Base-by-base conservation (phyloP, 2,329 filamentous ascomycete species). In the Penicillium sp. region DNA sequence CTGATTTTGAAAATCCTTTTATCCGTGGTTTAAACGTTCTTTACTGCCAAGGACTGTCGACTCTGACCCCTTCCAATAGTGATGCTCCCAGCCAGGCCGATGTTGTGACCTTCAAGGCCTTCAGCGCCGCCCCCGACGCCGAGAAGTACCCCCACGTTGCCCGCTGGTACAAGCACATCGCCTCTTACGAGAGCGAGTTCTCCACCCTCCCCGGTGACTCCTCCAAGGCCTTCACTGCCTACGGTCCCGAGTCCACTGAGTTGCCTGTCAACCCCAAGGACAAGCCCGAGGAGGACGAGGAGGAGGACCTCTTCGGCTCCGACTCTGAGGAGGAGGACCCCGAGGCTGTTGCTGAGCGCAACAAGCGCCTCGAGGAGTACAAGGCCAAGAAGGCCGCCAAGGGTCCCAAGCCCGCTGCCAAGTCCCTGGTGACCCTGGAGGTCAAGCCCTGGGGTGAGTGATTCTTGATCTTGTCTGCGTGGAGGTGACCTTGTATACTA, bases 111-210 rank as follows among this genome's bases (percentile, higher is more conserved):
- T 97, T 87, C 87, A 95, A 97, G 83, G 87, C 87, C 66, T 74
- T 96, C 71, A 84, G 79, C 67, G 75, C 79, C 62, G 74, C 82
- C 52, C 93, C 93, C 64, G 83, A 86, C 61, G 81, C 86, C 66
- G 78, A 80, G 73, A 95, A 95, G 80, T 95, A 86, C 84, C 90
- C 91, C 67, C 80, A 95, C 78, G 90, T 86, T 68, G 89, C 88
- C 69, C 86, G 93, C 74, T 98, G 93, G 93, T 96, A 95, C 84
- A 95, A 94, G 83, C 91, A 98, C 83, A 88, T 96, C 70, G 83
- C 87, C 72, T 86, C 87, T 64, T 95, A 88, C 78, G 85, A 94
- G 81, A 80, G 86, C 61, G 91, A 97, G 75, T 97, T 97, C 79
- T 79, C 86, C 66, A 86, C 84, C 58, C 87, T 98, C 45, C 82